A percentile compares a stretch with the other conserved stretches of the same genome.
Evolutionary conservation across 352 stramenopile genomes (phyloP).

Genomic region (Phytophthora fragariaefolia): DNA sequence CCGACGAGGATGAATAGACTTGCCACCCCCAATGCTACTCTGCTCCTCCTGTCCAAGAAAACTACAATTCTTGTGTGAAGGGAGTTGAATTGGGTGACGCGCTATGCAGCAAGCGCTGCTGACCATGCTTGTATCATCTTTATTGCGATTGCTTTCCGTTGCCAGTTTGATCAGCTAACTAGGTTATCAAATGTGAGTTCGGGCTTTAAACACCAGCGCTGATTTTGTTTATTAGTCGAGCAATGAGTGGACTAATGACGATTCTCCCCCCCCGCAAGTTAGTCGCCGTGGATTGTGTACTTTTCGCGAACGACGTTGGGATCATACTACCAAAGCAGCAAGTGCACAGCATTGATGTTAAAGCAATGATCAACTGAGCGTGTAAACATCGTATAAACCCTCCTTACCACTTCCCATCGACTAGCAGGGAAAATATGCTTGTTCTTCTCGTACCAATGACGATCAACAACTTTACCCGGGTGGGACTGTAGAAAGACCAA

Average conservation of each 20-base stretch:
- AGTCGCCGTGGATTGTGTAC: conserved; percentile 84
- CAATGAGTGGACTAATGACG: too few relatives aligned
- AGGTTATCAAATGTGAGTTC: conserved; percentile 38
- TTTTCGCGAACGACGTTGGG: conserved; percentile 77
- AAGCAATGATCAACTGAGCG: background rate
- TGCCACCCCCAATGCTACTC: conserved; percentile 8
- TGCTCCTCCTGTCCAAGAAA: conserved; percentile 22
- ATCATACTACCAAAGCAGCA: conserved; percentile 62
- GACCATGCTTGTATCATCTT: conserved; percentile 50
- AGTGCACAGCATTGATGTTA: background rate
- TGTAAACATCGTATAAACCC: background rate
- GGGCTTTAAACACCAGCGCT: conserved; percentile 17
- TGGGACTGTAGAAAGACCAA: conserved; percentile 74
- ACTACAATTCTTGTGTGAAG: conserved; percentile 17
- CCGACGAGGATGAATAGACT: conserved; percentile 87
- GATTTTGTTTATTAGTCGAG: too few relatives aligned
- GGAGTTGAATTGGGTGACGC: conserved; percentile 21
- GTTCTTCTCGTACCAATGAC: conserved; percentile 98
- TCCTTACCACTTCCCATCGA: conserved; percentile 95
- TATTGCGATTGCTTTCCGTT: conserved; percentile 32
- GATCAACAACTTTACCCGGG: conserved; percentile 97
- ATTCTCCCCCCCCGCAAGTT: too few relatives aligned
- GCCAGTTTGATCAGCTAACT: conserved; percentile 32
- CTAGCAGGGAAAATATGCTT: conserved; percentile 99
- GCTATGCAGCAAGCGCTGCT: conserved; percentile 23